Evolutionary conservation across 2,329 filamentous ascomycete species (phyloP).

Genomic region (Chaetomium strumarium): DNA sequence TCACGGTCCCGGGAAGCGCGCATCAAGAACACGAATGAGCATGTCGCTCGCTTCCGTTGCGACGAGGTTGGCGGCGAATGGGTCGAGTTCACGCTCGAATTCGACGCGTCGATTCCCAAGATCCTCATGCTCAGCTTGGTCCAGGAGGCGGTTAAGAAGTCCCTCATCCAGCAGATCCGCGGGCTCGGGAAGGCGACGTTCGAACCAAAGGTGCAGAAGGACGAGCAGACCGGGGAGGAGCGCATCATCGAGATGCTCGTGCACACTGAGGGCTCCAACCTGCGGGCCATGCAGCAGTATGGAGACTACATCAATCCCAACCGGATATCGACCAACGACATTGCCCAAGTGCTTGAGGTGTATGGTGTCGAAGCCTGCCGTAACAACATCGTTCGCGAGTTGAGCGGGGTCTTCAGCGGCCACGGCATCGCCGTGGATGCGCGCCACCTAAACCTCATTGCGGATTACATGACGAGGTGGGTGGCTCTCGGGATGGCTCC

Average conservation of each 20-base stretch:
- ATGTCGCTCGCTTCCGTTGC: slow-evolving; percentile 73
- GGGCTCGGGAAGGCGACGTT: slow-evolving; percentile 68
- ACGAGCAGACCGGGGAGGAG: slow-evolving; percentile 43
- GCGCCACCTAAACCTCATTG: slow-evolving; percentile 90
- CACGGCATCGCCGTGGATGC: slow-evolving; percentile 92
- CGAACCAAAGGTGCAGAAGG: slow-evolving; percentile 53
- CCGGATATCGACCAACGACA: slow-evolving; percentile 85
- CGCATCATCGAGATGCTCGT: slow-evolving; percentile 50
- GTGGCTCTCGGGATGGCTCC: background rate
- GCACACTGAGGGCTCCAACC: slow-evolving; percentile 78
- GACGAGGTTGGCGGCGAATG: slow-evolving; percentile 66
- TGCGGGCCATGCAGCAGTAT: slow-evolving; percentile 85
- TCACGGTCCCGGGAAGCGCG: slow-evolving; percentile 45
- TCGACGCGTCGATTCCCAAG: slow-evolving; percentile 75
- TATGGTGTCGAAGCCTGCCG: slow-evolving; percentile 95
- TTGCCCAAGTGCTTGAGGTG: slow-evolving; percentile 72
- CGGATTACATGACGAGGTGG: slow-evolving; percentile 88
- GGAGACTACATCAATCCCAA: slow-evolving; percentile 81
- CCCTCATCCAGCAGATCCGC: slow-evolving; percentile 80
- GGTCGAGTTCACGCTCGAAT: slow-evolving; percentile 79
- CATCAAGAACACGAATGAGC: slow-evolving; percentile 56
- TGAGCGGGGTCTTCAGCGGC: slow-evolving; percentile 76
- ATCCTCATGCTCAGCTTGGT: slow-evolving; percentile 89
- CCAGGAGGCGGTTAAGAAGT: slow-evolving; percentile 69
- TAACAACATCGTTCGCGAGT: slow-evolving; percentile 77